These are phyloP conservation scores for Bryoerythrophyllum caledonicum DNA, from an alignment of 225 moss, liverwort and hornwort species.

Conservation along the genomic window DNA sequence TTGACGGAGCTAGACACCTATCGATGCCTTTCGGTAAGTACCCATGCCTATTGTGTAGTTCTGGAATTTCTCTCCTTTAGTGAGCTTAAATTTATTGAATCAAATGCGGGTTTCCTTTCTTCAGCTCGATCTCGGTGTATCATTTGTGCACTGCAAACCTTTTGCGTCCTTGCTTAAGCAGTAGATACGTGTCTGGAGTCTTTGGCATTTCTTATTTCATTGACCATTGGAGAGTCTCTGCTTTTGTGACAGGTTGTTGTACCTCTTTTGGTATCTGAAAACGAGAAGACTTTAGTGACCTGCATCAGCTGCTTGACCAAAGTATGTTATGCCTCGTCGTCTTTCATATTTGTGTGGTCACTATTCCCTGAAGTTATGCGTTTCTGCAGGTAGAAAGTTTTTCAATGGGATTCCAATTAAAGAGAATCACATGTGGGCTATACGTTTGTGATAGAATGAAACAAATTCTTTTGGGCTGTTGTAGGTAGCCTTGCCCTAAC, in stretches of 20 bases:
- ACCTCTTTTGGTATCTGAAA: slow-evolving; percentile 80
- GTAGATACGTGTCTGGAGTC: neutral
- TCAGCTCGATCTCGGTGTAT: neutral
- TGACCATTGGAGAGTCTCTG: slow-evolving; percentile 16
- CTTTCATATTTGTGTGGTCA: slow-evolving; percentile 16
- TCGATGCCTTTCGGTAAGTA: slow-evolving; percentile 73
- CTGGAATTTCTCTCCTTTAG: neutral
- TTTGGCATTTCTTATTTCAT: too few species aligned
- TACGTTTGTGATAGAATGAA: neutral
- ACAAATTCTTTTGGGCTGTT: neutral
- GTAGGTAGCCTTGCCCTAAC: neutral
- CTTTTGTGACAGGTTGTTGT: slow-evolving; percentile 70
- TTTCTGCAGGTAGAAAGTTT: neutral
- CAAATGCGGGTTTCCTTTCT: neutral
- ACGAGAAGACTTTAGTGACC: slow-evolving; percentile 83
- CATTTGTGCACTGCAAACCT: neutral
- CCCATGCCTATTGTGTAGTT: neutral
- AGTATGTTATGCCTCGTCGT: slow-evolving; percentile 30
- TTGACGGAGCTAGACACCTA: slow-evolving; percentile 86
- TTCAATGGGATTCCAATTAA: neutral
- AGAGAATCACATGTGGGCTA: slow-evolving; percentile 7
- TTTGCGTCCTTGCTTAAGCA: slow-evolving; percentile 5
- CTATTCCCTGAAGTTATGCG: slow-evolving; percentile 3
- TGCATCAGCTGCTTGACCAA: slow-evolving; percentile 95
- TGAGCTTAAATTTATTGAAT: neutral